A percentile compares a stretch with the other conserved stretches of the same genome.
phyloP scores from a whole-genome alignment of 2,329 filamentous ascomycete genomes.

The Claviceps arundinis region DNA sequence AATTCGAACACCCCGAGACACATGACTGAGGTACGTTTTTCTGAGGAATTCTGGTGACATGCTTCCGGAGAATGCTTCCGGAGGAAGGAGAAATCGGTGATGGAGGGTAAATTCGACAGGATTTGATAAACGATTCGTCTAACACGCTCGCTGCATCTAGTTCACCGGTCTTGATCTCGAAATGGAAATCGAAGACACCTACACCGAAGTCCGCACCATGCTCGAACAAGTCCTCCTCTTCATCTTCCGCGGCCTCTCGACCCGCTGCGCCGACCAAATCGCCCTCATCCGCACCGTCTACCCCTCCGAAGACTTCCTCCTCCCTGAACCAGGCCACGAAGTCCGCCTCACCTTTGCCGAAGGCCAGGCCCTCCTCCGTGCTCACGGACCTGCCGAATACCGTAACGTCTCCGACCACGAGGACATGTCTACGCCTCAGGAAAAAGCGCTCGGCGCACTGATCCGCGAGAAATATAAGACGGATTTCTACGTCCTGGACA shows the following conservation, averaged over 20 bases:
- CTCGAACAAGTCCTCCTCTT: conserved; percentile 62
- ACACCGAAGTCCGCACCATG: conserved; percentile 59
- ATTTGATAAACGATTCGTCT: too few relatives aligned
- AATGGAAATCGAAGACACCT: conserved; percentile 73
- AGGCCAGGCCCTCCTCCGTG: conserved; percentile 62
- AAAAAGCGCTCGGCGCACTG: conserved; percentile 78
- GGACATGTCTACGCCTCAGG: conserved; percentile 68
- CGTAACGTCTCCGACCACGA: conserved; percentile 60
- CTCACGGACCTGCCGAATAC: conserved; percentile 56
- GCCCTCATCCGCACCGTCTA: conserved; percentile 61
- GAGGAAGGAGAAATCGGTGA: too few relatives aligned
- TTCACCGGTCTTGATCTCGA: conserved; percentile 83
- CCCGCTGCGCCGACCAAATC: conserved; percentile 54
- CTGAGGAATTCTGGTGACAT: too few relatives aligned
- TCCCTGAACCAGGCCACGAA: conserved; percentile 61
- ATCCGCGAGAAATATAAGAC: conserved; percentile 81
- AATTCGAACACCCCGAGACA: conserved; percentile 74
- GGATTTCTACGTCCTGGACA: conserved; percentile 94
- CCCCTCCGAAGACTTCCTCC: conserved; percentile 63
- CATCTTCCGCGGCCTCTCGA: conserved; percentile 53
- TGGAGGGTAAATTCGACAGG: too few relatives aligned
- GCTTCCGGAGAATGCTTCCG: too few relatives aligned
- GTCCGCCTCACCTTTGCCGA: conserved; percentile 67
- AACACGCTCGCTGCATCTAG: neutral
- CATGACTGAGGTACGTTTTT: conserved; percentile 52